Evolutionary conservation across 106 monocot species (phyloP).

Genomic region (Allium sativum): DNA sequence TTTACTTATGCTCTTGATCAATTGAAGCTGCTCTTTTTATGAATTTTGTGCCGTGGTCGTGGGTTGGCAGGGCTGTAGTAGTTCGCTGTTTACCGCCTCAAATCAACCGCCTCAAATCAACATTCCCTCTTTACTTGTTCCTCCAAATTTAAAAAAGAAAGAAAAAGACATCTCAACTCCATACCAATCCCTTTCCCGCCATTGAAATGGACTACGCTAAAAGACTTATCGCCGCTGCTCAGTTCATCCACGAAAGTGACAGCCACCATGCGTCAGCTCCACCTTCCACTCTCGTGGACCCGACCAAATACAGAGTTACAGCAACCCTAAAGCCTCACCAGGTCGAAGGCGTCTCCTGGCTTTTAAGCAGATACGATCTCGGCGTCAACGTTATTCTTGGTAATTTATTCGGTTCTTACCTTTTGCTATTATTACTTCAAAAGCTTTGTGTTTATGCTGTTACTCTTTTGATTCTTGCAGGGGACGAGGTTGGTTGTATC

Average conservation of each 20-base stretch:
- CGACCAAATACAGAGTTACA: slow-evolving; percentile 44
- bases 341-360: slow-evolving; percentile 85
- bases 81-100: too few relatives aligned
- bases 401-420: neutral
- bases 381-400: slow-evolving; percentile 96
- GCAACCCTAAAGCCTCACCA: slow-evolving; percentile 80
- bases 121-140: too few relatives aligned
- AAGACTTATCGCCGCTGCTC: slow-evolving; percentile 61
- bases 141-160: too few relatives aligned
- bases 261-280: neutral
- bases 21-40: too few relatives aligned
- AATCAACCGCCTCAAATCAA: too few relatives aligned
- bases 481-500: slow-evolving; percentile 63
- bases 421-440: too few relatives aligned
- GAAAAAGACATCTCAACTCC: too few relatives aligned
- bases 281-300: slow-evolving; percentile 6
- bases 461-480: slow-evolving; percentile 25
- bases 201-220: slow-evolving; percentile 34
- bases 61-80: too few relatives aligned
- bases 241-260: slow-evolving; percentile 57
- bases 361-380: slow-evolving; percentile 64
- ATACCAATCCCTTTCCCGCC: too few relatives aligned
- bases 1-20: too few relatives aligned
- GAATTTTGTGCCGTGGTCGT: too few relatives aligned
- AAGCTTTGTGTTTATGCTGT: neutral